Base-by-base conservation (phyloP, 1,284 basidiomycete species). In the Papiliotrema terrestris region DNA sequence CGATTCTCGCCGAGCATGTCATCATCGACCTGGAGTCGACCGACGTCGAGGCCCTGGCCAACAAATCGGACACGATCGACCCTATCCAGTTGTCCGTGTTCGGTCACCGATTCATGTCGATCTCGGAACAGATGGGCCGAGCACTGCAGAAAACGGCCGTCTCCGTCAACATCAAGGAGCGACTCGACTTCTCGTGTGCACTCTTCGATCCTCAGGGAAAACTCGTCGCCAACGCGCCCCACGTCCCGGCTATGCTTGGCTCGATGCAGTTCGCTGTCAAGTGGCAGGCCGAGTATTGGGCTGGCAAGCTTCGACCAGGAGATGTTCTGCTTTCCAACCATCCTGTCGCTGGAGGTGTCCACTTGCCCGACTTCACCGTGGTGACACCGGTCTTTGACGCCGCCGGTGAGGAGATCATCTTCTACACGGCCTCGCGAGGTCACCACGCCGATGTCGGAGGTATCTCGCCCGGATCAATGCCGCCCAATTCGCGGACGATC, bases 401-500 rank as follows among this genome's bases (percentile, higher is more conserved):
- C 37, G 44, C 20, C 52, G 29, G 29, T 11, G 29, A 32, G 29
- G 29, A 65, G 43, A 69, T 74, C 55, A 63, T 74, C 55, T 74
- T 74, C 63, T 74, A 67, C 54, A 62, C 61, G 3, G 70, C 72
- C 6, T 65, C 65, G 11, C n/a, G 41, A 36, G 57, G 69, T 65
- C 67, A 69, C 52, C 69, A 68, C 50, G 57, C 65, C 23, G 72
- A 71, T 56, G 72, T 73, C 42, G 71, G 71, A 15, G 71, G 66
- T 60, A 76, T 73, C 60, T 71, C 62, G 45, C 71, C 56, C 20
- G 80, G 85, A 20, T 92, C 89, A 17, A 98, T 98, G 94, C 94
- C 94, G 0, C 91, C 94, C 0, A 93, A 88, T 0, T 90, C 87
- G 25, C 89, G 88, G 55, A 90, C 82, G 56, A 86, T 98, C 48